Evolutionary conservation across 305 asterid species (phyloP).

Genomic region (Fraxinus albicans): DNA sequence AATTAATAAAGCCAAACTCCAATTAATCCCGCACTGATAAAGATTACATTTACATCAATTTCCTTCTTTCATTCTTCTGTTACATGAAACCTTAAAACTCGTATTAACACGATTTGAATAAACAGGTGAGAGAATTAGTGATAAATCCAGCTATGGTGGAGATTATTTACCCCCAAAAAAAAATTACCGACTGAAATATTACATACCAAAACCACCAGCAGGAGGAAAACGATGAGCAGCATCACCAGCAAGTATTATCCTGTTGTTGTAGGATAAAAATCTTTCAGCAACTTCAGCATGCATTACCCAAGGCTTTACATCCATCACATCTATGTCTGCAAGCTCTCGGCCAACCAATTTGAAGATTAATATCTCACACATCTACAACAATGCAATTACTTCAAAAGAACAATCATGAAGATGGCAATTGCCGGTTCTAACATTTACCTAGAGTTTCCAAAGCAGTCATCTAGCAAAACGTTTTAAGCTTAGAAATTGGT

Average conservation of each 20-base stretch:
- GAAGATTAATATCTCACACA: constrained; percentile 66
- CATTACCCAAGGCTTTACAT: constrained; percentile 97
- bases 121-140: not conserved
- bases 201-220: constrained; percentile 92
- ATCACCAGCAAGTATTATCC: constrained; percentile 87
- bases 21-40: not conserved
- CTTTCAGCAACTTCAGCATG: constrained; percentile 93
- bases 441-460: not conserved
- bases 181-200: not conserved
- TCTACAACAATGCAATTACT: constrained; percentile 42
- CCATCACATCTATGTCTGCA: constrained; percentile 69
- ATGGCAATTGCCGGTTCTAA: not conserved
- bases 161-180: not conserved
- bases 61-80: not conserved
- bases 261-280: constrained; percentile 54
- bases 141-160: not conserved
- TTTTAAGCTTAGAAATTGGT: not conserved
- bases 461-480: not conserved
- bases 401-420: constrained; percentile 18
- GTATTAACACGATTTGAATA: not conserved
- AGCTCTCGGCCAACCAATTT: constrained; percentile 84
- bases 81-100: not conserved
- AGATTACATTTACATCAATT: not conserved
- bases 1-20: not conserved
- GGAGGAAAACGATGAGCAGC: constrained; percentile 99